phyloP scores from a whole-genome alignment of 805 yeast genomes.

The Pichia phayaonensis region DNA sequence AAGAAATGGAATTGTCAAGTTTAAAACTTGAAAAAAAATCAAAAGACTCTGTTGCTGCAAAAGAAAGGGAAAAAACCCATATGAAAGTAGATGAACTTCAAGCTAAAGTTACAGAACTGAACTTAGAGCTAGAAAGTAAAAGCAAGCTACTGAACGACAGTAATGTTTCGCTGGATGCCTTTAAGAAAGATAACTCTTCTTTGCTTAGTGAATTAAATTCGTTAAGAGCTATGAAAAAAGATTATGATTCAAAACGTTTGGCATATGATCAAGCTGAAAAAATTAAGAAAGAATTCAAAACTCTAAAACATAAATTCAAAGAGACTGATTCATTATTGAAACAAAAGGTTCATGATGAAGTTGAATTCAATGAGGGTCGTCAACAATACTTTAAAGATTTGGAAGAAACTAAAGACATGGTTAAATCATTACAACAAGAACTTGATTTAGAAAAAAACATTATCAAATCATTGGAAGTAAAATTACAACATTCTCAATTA shows the following conservation, averaged over 20 bases:
- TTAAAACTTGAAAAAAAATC: constrained; percentile 9
- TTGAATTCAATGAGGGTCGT: constrained; percentile 34
- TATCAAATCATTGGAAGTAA: constrained; percentile 18
- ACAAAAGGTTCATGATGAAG: constrained; percentile 35
- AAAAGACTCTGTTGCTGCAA: background rate
- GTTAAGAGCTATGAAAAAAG: constrained; percentile 28
- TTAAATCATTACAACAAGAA: constrained; percentile 25
- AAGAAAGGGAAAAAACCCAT: constrained; percentile 2
- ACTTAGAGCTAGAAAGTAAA: constrained; percentile 26
- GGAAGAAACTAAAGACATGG: constrained; percentile 27
- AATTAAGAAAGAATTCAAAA: constrained; percentile 26
- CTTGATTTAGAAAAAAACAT: constrained; percentile 22
- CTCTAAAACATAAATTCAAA: constrained; percentile 38
- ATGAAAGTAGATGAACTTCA: constrained; percentile 1
- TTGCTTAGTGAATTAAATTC: constrained; percentile 25
- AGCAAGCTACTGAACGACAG: background rate
- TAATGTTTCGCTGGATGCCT: background rate
- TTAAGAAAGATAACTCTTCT: background rate
- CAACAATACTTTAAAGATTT: constrained; percentile 36
- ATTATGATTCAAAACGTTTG: constrained; percentile 13
- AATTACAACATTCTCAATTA: constrained; percentile 22
- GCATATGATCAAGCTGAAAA: constrained; percentile 24
- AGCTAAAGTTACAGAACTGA: constrained; percentile 15
- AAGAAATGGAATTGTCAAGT: constrained; percentile 27
- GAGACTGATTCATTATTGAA: constrained; percentile 36